Evolutionary conservation across 2,329 filamentous ascomycete genomes (phyloP).

Genomic region (Teratosphaeria zuluensis): DNA sequence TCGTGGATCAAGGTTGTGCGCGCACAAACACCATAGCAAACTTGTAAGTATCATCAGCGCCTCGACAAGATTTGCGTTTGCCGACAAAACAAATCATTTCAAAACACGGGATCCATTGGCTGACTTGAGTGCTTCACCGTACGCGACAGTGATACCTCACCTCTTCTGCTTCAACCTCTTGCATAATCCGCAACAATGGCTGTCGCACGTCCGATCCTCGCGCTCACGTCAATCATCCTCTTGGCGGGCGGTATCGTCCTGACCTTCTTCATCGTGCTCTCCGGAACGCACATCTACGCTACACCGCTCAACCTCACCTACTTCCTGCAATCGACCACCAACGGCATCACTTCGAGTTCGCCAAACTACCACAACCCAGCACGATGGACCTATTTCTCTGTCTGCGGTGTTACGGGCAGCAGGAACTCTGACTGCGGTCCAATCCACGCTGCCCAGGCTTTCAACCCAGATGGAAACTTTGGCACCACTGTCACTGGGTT

Average conservation of each 20-base stretch:
- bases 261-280: conserved; percentile 57
- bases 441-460: conserved; percentile 54
- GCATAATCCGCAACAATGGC: neutral
- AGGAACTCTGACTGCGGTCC: conserved; percentile 53
- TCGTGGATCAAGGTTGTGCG: neutral
- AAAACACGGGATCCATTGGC: neutral
- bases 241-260: conserved; percentile 53
- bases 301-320: conserved; percentile 64
- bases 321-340: conserved; percentile 74
- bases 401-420: conserved; percentile 55
- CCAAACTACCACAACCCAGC: conserved; percentile 52
- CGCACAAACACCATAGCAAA: neutral
- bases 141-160: neutral
- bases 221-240: conserved; percentile 50
- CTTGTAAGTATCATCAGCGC: neutral
- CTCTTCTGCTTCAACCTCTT: neutral
- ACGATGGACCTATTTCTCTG: conserved; percentile 86
- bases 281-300: conserved; percentile 42
- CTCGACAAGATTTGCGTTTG: neutral
- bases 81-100: neutral
- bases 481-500: conserved; percentile 45
- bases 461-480: conserved; percentile 54
- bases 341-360: conserved; percentile 50
- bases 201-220: conserved; percentile 44
- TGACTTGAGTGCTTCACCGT: neutral